Percentiles rank a stretch among this genome's conserved stretches.
These are phyloP conservation scores for Aspergillus candidus DNA, from an alignment of 2,329 filamentous ascomycete genomes.

Conservation along the genomic window DNA sequence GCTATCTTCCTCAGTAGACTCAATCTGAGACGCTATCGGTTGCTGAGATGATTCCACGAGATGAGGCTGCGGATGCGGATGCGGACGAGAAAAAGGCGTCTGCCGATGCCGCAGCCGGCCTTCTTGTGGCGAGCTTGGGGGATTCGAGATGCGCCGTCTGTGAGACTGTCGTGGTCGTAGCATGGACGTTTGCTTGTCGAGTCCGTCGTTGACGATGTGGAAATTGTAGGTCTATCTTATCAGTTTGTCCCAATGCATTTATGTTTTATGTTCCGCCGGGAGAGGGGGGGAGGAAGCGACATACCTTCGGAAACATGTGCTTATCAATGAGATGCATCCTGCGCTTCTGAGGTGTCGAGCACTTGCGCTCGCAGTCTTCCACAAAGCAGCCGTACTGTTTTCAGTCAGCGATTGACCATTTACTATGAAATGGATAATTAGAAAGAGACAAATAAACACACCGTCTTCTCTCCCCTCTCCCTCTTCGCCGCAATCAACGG, in stretches of 20 bases:
- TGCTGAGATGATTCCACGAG: neutral
- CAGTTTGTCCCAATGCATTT: neutral
- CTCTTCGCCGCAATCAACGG: conserved; percentile 64
- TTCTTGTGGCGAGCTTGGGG: conserved; percentile 27
- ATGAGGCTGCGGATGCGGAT: neutral
- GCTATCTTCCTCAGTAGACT: conserved; percentile 20
- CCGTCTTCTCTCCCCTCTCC: conserved; percentile 80
- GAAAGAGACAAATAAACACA: conserved; percentile 40
- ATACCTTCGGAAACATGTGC: conserved; percentile 72
- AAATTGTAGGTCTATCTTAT: conserved; percentile 68
- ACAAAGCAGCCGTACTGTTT: conserved; percentile 83
- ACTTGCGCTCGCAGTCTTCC: conserved; percentile 78
- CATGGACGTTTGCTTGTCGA: conserved; percentile 77
- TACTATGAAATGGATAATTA: too few relatives aligned
- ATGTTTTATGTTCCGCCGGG: neutral
- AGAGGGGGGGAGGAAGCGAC: neutral
- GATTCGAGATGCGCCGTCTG: conserved; percentile 30
- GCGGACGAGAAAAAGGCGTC: conserved; percentile 21
- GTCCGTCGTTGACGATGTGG: conserved; percentile 77
- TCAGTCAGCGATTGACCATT: neutral
- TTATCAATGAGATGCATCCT: conserved; percentile 88
- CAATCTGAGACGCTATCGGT: neutral
- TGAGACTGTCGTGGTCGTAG: conserved; percentile 45
- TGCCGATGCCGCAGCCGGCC: conserved; percentile 28
- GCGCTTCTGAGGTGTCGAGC: conserved; percentile 75